Conservation (phyloP, 306 rosid species). For the Sphenostylis stenocarpa region DNA sequence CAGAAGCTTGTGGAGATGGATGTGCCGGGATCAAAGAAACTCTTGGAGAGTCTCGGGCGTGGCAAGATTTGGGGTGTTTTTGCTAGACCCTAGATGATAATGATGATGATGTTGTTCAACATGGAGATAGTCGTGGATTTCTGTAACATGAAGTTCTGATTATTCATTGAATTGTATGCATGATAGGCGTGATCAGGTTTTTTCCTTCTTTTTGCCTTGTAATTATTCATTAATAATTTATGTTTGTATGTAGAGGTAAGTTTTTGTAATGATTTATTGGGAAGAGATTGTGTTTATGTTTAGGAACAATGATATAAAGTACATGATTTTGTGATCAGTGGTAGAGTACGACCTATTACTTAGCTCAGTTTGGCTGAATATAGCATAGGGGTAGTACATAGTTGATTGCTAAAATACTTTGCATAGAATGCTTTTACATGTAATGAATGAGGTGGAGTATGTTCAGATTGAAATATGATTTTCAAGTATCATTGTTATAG, state of each 20-base stretch:
- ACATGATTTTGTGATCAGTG: slow-evolving; percentile 8
- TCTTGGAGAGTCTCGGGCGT: slow-evolving; percentile 76
- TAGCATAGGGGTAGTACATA: slow-evolving; percentile 1
- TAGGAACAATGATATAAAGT: slow-evolving; percentile 13
- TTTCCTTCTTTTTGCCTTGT: slow-evolving; percentile 16
- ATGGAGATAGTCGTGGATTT: neutral
- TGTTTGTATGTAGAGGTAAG: slow-evolving; percentile 32
- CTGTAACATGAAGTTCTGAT: slow-evolving; percentile 22
- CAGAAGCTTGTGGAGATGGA: slow-evolving; percentile 78
- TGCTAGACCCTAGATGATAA: slow-evolving; percentile 56
- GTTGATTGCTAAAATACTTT: slow-evolving; percentile 3
- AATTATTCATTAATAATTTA: slow-evolving; percentile 33
- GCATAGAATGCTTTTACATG: neutral
- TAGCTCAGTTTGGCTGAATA: neutral
- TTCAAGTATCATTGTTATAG: neutral
- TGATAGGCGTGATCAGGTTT: slow-evolving; percentile 35
- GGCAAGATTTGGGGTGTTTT: slow-evolving; percentile 95
- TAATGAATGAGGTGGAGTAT: neutral
- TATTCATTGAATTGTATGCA: slow-evolving; percentile 47
- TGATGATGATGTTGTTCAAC: neutral
- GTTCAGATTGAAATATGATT: slow-evolving; percentile 16
- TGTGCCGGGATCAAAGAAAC: slow-evolving; percentile 81
- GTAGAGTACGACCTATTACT: slow-evolving; percentile 12
- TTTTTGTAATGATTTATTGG: slow-evolving; percentile 29
- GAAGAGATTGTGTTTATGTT: slow-evolving; percentile 31